Conservation (phyloP, 495 filamentous ascomycete genomes). For the Neurospora hispaniola region DNA sequence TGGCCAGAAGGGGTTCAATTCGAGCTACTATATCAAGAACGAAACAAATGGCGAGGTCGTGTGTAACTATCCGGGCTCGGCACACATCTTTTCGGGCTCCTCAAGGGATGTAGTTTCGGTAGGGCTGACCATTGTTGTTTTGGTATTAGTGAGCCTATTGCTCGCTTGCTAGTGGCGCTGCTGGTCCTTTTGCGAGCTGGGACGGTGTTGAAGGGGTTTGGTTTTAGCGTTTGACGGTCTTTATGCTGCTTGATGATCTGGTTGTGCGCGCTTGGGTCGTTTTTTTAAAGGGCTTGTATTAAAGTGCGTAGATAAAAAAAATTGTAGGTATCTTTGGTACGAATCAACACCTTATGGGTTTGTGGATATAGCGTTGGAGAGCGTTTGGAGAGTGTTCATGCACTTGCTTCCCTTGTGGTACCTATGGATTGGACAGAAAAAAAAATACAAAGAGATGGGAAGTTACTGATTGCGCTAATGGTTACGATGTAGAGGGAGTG, state of each 20-base stretch:
- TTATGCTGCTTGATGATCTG: background rate
- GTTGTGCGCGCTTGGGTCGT: background rate
- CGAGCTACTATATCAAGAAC: slow-evolving; percentile 51
- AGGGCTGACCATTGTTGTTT: slow-evolving; percentile 6
- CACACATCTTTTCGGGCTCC: slow-evolving; percentile 22
- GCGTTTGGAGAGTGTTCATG: background rate
- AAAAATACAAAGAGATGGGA: background rate
- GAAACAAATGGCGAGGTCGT: slow-evolving; percentile 16
- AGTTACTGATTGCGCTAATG: background rate
- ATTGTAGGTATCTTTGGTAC: background rate
- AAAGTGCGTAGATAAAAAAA: background rate
- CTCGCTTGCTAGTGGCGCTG: background rate
- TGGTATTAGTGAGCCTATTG: slow-evolving; percentile 7
- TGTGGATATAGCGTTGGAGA: background rate
- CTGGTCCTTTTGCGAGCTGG: background rate
- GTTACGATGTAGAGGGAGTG: background rate
- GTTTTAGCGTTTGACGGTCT: background rate
- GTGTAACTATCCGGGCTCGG: slow-evolving; percentile 39
- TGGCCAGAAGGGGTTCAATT: slow-evolving; percentile 39
- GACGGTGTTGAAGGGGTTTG: background rate
- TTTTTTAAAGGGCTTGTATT: background rate
- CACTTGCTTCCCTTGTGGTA: background rate
- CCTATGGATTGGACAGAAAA: background rate
- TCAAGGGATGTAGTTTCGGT: slow-evolving; percentile 10
- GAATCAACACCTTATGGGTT: background rate